These are phyloP conservation scores for Gentiana dahurica DNA, from an alignment of 257 asterid species.

Conservation along the genomic window DNA sequence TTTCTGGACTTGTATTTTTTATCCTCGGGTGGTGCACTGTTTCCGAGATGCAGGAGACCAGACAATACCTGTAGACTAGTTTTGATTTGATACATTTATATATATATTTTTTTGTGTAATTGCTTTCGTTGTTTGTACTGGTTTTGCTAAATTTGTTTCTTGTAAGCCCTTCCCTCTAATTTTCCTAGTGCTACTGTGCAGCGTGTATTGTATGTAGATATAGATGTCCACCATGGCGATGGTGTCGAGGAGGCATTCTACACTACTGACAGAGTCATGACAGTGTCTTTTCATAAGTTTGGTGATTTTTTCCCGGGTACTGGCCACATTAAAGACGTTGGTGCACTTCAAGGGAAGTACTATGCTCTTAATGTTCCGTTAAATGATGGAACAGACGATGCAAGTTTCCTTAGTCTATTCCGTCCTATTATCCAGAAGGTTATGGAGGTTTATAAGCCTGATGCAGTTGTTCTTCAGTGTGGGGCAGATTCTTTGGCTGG, in stretches of 20 bases:
- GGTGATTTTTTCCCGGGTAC: constrained; percentile 63
- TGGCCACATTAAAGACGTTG: constrained; percentile 50
- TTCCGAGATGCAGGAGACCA: too few relatives aligned
- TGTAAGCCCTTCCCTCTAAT: constrained; percentile 14
- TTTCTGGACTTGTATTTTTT: too few relatives aligned
- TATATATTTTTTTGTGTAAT: too few relatives aligned
- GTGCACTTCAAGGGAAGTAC: constrained; percentile 34
- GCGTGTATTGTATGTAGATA: constrained; percentile 56
- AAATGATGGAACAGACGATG: constrained; percentile 52
- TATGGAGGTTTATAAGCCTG: constrained; percentile 59
- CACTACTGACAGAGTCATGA: constrained; percentile 66
- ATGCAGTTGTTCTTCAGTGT: constrained; percentile 66
- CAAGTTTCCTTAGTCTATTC: constrained; percentile 34
- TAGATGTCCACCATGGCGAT: constrained; percentile 63
- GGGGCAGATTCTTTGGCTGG: constrained; percentile 71
- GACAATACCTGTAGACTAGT: too few relatives aligned
- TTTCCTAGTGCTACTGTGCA: constrained; percentile 15
- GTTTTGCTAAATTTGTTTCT: too few relatives aligned
- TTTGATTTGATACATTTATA: too few relatives aligned
- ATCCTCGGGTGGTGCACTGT: too few relatives aligned
- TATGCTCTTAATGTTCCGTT: constrained; percentile 58
- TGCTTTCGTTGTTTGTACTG: too few relatives aligned
- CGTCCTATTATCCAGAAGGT: constrained; percentile 48
- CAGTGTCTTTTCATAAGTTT: constrained; percentile 58
- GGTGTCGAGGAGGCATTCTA: constrained; percentile 68